Evolutionary conservation across 208 protist genomes (phyloP), one percentile per base, ranked within the genome.

Genomic region (Novymonas esmeraldas): DNA sequence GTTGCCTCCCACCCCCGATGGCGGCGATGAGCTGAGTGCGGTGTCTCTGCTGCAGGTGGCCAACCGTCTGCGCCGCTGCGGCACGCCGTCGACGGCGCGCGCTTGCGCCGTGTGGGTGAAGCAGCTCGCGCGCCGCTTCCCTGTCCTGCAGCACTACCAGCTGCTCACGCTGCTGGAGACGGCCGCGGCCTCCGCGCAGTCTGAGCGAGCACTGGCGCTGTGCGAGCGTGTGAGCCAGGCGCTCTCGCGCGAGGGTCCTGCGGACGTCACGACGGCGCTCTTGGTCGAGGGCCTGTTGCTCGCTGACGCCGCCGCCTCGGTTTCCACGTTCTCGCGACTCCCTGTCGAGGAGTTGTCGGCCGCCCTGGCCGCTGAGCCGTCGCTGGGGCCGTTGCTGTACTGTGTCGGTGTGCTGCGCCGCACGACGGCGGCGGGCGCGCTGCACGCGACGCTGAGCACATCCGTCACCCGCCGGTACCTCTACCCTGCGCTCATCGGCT

Each of bases 131-230:
- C 75, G 75, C 31, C 76, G 78, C 51, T 77, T 84, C 42, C 86
- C 89, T 24, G 69, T 89, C 16, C 76, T 92, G 18, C 71, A 84
- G 50, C 89, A 95, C 80, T 92, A 85, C 70, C 64, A 73, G 29
- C 64, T 89, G 56, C 54, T 90, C 16, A 70, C 64, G n/a, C 59
- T 85, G 54, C 45, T 95, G 24, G 76, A 81, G 11, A 76, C 41
- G 20, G 71, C 65, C 0, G 81, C 80, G 13, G 82, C 82, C 14
- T 80, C 80, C 5, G 36, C 82, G 28, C 68, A 77, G 45, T 74
- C 73, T 34, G 79, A 83, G 29, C 74, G 75, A 10, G 48, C 82
- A 22, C 52, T 70, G 24, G 69, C 64, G 33, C 69, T 74, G 71
- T 79, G 74, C 38, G 58, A 81, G 56, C 29, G 59, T 13, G 79